A percentile compares a stretch with the other conserved stretches of the same genome.
Evolutionary conservation across 2,329 filamentous ascomycete species (phyloP).

Genomic region (Exophiala aquamarina): DNA sequence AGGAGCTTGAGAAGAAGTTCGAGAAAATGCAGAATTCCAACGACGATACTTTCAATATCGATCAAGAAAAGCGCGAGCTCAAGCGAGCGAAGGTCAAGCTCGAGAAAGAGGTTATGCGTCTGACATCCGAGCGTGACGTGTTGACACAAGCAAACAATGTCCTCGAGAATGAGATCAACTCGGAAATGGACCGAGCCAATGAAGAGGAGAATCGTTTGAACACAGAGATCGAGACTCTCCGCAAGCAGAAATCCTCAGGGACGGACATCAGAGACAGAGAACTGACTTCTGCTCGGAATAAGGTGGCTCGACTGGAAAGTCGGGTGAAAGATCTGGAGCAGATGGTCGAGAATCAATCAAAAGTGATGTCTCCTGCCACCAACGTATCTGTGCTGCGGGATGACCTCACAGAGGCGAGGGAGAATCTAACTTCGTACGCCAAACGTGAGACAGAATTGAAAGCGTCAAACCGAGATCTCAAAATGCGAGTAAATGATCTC

Average conservation of each 20-base stretch:
- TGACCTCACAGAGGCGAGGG: slow-evolving; percentile 63
- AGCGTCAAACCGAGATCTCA: slow-evolving; percentile 62
- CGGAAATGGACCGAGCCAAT: slow-evolving; percentile 65
- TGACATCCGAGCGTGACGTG: slow-evolving; percentile 63
- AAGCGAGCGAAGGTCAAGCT: slow-evolving; percentile 67
- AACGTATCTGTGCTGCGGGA: slow-evolving; percentile 63
- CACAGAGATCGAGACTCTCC: slow-evolving; percentile 49
- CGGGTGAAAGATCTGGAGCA: slow-evolving; percentile 50
- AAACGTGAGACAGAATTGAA: slow-evolving; percentile 67
- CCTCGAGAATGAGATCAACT: slow-evolving; percentile 64
- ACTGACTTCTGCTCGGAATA: slow-evolving; percentile 55
- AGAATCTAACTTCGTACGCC: slow-evolving; percentile 64
- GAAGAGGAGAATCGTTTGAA: slow-evolving; percentile 64
- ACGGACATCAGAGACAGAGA: slow-evolving; percentile 49
- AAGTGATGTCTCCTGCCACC: slow-evolving; percentile 33
- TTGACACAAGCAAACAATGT: slow-evolving; percentile 58
- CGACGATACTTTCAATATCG: slow-evolving; percentile 59
- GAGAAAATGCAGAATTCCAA: slow-evolving; percentile 56
- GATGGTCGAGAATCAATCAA: slow-evolving; percentile 57
- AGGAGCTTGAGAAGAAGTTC: slow-evolving; percentile 65
- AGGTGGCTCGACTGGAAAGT: slow-evolving; percentile 65
- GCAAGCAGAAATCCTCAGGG: slow-evolving; percentile 49
- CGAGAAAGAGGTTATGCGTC: slow-evolving; percentile 64
- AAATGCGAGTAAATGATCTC: slow-evolving; percentile 64
- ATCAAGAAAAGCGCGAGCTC: slow-evolving; percentile 69